Evolutionary conservation across 371 early-diverging fungal species (phyloP), one percentile per base, ranked within the genome.

Genomic region (Choanephora cucurbitarum): DNA sequence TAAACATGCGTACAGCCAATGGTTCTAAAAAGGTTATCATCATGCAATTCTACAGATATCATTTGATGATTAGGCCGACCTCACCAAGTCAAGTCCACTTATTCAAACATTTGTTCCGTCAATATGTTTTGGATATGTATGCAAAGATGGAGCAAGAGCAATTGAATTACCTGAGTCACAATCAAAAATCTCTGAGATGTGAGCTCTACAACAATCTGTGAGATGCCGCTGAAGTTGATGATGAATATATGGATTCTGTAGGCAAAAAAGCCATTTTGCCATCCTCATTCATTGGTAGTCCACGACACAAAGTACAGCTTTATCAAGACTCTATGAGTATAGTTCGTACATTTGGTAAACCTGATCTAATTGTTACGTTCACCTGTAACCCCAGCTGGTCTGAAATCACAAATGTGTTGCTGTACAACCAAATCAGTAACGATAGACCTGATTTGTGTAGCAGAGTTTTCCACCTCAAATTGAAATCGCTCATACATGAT

Each of bases 301-400:
- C 64, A 28, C 56, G 64, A 0, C 41, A 61, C 19, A 67, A 67
- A 62, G 21, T 37, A 0, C 64, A 65, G 19, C 47, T 51, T 2
- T 70, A 58, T 31, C 69, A 72, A 34, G 68, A 74, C 55, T 60
- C 67, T 0, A 62, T 72, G 49, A 50, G 52, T 1, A 61, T 73
- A 10, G 60, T 71, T 0, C 40, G 64, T 2, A 2, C 17, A 0
- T 61, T 57, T 34, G 66, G 75, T 0, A 74, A 70, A 46, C 70
- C 70, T 1, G 70, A 73, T 45, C 42, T 66, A 0, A 73, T 77
- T 46, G 56, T 77, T 5, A 72, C 73, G 0, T 67, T 77, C n/a
- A 77, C 63, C 3, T 73, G 70, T 46, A 72, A 72, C 28, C 69
- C 74, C 0, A 47, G 18, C 9, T 74, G 76, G 72, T 64, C 63